Evolutionary conservation across 1,284 basidiomycete species (phyloP).

Genomic region (Tilletia walkeri): DNA sequence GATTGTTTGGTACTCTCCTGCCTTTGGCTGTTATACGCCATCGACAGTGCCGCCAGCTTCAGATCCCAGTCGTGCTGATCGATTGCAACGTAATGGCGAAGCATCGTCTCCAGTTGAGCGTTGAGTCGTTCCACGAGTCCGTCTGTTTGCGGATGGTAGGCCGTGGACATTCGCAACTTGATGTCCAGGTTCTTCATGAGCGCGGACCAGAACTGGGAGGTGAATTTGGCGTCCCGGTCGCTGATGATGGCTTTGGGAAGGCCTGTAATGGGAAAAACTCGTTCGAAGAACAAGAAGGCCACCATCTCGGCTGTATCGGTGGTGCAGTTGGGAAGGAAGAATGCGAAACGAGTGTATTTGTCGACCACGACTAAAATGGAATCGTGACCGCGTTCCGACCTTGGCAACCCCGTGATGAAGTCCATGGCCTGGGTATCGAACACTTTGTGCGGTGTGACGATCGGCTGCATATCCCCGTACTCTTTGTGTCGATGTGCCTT

Average conservation of each 20-base stretch:
- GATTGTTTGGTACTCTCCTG: conserved; percentile 1
- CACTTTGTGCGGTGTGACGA: too few relatives aligned
- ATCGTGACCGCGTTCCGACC: not conserved
- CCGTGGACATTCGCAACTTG: not conserved
- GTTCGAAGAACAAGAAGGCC: not conserved
- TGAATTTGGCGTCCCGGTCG: not conserved
- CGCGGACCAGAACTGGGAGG: not conserved
- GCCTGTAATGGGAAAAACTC: not conserved
- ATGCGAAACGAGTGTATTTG: not conserved
- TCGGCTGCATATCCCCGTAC: too few relatives aligned
- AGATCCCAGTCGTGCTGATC: conserved; percentile 27
- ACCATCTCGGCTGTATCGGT: not conserved
- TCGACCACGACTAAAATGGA: not conserved
- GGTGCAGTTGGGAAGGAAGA: not conserved
- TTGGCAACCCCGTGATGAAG: too few relatives aligned
- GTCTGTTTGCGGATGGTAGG: conserved; percentile 9
- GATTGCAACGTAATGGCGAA: conserved; percentile 33
- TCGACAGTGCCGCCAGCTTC: not conserved
- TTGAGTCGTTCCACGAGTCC: conserved; percentile 1
- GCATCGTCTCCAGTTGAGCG: conserved; percentile 31
- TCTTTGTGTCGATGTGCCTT: too few relatives aligned
- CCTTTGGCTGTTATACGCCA: conserved; percentile 8
- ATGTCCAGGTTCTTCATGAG: not conserved
- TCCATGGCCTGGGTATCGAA: too few relatives aligned
- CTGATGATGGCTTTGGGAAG: not conserved